These are phyloP conservation scores for Dothideomycetes sp. DNA, from an alignment of 2,329 filamentous ascomycete species.

Conservation along the genomic window DNA sequence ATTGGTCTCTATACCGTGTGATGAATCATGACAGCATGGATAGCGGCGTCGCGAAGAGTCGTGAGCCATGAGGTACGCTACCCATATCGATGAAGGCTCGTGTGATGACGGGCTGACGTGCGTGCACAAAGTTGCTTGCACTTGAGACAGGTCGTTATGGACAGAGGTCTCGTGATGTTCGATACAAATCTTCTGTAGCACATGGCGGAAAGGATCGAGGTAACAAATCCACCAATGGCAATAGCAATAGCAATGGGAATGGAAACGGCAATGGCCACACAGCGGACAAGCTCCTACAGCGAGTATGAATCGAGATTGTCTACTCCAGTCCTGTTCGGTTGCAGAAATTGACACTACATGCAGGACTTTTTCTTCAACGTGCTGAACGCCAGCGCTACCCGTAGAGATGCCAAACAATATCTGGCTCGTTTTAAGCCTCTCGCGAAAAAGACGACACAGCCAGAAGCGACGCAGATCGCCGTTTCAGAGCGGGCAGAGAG, in stretches of 20 bases:
- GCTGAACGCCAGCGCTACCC: slow-evolving; percentile 79
- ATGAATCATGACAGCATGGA: slow-evolving; percentile 8
- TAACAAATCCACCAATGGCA: slow-evolving; percentile 1
- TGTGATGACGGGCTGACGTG: too few species aligned
- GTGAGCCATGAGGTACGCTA: slow-evolving; percentile 2
- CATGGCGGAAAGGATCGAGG: too few species aligned
- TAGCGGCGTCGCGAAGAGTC: slow-evolving; percentile 6
- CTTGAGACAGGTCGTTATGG: background rate
- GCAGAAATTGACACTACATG: slow-evolving; percentile 8
- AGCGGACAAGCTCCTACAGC: slow-evolving; percentile 8
- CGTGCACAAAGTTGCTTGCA: too few species aligned
- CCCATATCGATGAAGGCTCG: too few species aligned
- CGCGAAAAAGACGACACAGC: slow-evolving; percentile 22
- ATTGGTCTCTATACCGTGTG: background rate
- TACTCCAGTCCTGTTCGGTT: background rate
- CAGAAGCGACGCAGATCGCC: slow-evolving; percentile 10
- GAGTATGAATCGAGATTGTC: background rate
- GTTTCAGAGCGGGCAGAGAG: slow-evolving; percentile 14
- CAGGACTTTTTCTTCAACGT: slow-evolving; percentile 74
- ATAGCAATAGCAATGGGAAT: background rate
- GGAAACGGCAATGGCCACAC: background rate
- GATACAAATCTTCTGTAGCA: too few species aligned
- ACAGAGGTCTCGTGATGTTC: background rate
- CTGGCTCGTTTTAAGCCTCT: slow-evolving; percentile 66
- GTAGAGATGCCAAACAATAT: slow-evolving; percentile 85